Evolutionary conservation across 371 early-diverging fungal species (phyloP).

Genomic region (Mortierella sp.): DNA sequence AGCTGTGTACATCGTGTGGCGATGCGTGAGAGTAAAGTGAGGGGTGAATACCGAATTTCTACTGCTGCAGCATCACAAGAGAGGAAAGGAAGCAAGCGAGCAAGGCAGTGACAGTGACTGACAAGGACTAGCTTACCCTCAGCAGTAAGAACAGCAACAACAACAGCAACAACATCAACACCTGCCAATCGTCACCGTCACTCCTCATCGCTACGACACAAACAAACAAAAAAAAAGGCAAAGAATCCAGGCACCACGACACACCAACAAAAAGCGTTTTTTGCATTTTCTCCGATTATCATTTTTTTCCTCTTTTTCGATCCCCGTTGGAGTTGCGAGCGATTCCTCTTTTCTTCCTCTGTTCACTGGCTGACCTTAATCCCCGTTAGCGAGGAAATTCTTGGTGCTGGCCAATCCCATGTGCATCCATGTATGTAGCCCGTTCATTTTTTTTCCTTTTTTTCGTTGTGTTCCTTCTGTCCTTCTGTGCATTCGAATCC

Average conservation of each 20-base stretch:
- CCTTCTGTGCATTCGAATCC: background rate
- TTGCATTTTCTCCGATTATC: background rate
- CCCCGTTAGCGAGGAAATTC: background rate
- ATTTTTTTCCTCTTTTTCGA: constrained; percentile 4
- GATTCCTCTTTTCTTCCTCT: background rate
- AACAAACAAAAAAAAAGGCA: background rate
- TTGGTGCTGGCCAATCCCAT: background rate
- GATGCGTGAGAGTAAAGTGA: background rate
- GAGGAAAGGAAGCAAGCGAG: background rate
- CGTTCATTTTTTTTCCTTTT: constrained; percentile 10
- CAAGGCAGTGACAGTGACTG: background rate
- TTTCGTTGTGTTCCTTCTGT: background rate
- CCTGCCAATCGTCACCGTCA: background rate
- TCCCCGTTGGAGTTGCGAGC: background rate
- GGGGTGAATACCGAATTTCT: constrained; percentile 15
- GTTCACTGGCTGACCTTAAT: background rate
- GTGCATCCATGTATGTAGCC: background rate
- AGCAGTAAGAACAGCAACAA: no score
- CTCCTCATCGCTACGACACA: background rate
- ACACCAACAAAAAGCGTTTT: background rate
- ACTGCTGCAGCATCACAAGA: background rate
- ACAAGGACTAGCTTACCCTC: background rate
- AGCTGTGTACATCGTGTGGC: constrained; percentile 12
- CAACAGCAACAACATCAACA: background rate
- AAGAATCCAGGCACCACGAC: constrained; percentile 5